Base-by-base conservation (phyloP, 768 basidiomycete genomes). In the Butyriboletus loyo region DNA sequence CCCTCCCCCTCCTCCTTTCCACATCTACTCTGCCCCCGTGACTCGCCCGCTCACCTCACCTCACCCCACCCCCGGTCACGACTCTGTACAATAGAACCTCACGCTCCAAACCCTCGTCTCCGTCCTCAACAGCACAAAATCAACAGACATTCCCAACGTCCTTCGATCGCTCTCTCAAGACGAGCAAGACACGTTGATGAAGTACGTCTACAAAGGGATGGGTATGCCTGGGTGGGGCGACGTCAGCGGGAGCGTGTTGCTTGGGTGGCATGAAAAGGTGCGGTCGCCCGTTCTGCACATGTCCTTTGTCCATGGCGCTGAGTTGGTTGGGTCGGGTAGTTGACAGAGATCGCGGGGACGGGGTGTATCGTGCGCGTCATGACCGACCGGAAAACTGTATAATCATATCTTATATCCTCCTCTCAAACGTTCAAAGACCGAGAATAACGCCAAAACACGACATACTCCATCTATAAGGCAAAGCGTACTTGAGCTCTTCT, bases 121-220 rank as follows among this genome's bases (percentile, higher is more conserved):
- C 1, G 91, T 98, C 57, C 81, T 98, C 56, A 98, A 97, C 77
- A 93, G 90, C 52, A 97, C 94, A 13, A 92, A 96, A 68, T 75
- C 92, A 6, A 80, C 90, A 2, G 95, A 98, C 56, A 92, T 98
- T 56, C 77, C 87, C 3, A 73, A 73, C 24, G 83, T 89, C 45
- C 78, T 97, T 67, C 88, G 85, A 63, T 68, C 77, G 0, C 78
- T 98, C 28, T 79, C 85, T 3, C 79, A 79, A 59, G 87, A 90
- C 46, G 73, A 80, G 39, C 91, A 94, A 64, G 96, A 97, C 65
- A 89, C 86, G 30, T 78, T 98, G 49, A 98, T 97, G 96, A 96
- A 95, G 68, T 98, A 96, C 66, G 75, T 98, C 15, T 98, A 98
- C 82, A 98, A 98, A 74, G 95, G 92, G 15, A 98, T 97, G 95